Evolutionary conservation across 192 early-diverging fungal genomes (phyloP), one percentile per base, ranked within the genome.

Genomic region (Gigaspora rosea): DNA sequence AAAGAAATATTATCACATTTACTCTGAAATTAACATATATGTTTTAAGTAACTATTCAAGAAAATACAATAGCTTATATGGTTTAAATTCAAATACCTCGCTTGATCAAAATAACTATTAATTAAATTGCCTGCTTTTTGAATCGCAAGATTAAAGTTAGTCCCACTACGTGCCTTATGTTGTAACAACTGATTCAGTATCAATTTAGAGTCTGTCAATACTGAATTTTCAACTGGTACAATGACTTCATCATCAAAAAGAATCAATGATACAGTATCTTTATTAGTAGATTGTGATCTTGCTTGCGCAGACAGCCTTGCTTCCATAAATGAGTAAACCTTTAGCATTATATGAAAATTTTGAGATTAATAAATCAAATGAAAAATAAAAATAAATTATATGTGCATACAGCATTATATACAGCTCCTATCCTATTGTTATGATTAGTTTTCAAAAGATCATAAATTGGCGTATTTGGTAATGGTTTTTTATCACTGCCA

Each of bases 1-100:
- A 78, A 35, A 73, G 22, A 48, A 78, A 78, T 18, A 78, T 59
- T 64, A 78, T 48, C 2, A 78, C 5, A 78, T 71, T 71, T 36
- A 46, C 49, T 50, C 78, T 78, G 41, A 16, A 59, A 66, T 65
- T n/a, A 22, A 52, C 20, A 36, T 20, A 61, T 33, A 27, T 7
- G 27, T 27, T 62, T 18, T 57, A 35, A 47, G 8, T 51, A 36
- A 67, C 52, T 18, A 3, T 5, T 8, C 12, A 63, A 33, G 46
- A 16, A 15, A 48, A 13, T 15, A 35, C 3, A 41, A 20, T 57
- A 32, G 8, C 6, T 12, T 0, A 8, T 54, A 11, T 2, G 5
- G 0, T 48, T 22, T 11, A 16, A 27, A 27, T 27, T 27, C 4
- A 6, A 16, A 20, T 77, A 71, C 76, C 46, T 77, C 10, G n/a